Percentiles rank a stretch among this genome's conserved stretches.
These are phyloP conservation scores for Ustilago xerochloae DNA, from an alignment of 1,284 basidiomycete species.

Conservation along the genomic window DNA sequence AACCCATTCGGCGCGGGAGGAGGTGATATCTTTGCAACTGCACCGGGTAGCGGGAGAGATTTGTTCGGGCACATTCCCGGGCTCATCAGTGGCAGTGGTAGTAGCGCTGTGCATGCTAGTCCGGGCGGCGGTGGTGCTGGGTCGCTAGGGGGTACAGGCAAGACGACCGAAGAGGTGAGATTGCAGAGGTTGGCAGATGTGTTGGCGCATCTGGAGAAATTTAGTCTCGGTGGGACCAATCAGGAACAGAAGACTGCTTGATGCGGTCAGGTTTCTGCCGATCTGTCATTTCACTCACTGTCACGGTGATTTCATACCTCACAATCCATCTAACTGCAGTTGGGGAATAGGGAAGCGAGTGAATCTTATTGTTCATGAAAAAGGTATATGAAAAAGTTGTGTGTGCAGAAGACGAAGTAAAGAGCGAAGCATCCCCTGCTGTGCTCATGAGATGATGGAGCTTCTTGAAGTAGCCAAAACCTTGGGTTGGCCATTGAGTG, in stretches of 20 bases:
- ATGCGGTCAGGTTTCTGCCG: neutral
- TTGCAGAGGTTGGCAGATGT: constrained; percentile 40
- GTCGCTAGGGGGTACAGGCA: neutral
- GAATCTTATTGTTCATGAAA: too few species aligned
- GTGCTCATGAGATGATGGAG: constrained; percentile 31
- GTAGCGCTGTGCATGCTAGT: neutral
- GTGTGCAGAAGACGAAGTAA: constrained; percentile 10
- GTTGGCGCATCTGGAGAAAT: constrained; percentile 36
- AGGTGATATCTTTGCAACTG: constrained; percentile 10
- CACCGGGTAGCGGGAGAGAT: constrained; percentile 9
- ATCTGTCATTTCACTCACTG: neutral
- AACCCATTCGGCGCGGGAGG: constrained; percentile 13
- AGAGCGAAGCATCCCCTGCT: neutral
- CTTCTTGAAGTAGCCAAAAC: constrained; percentile 16
- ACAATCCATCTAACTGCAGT: too few species aligned
- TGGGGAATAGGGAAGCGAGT: too few species aligned
- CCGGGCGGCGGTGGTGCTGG: neutral
- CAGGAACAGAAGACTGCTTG: neutral
- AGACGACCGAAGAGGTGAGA: constrained; percentile 19
- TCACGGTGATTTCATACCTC: too few species aligned
- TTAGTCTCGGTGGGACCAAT: constrained; percentile 16
- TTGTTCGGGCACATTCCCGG: constrained; percentile 39
- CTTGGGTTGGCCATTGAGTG: constrained; percentile 34
- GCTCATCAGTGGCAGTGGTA: constrained; percentile 12
- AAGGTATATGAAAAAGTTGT: neutral